Evolutionary conservation across 768 basidiomycete genomes (phyloP).

Genomic region (Suillus cothurnatus): DNA sequence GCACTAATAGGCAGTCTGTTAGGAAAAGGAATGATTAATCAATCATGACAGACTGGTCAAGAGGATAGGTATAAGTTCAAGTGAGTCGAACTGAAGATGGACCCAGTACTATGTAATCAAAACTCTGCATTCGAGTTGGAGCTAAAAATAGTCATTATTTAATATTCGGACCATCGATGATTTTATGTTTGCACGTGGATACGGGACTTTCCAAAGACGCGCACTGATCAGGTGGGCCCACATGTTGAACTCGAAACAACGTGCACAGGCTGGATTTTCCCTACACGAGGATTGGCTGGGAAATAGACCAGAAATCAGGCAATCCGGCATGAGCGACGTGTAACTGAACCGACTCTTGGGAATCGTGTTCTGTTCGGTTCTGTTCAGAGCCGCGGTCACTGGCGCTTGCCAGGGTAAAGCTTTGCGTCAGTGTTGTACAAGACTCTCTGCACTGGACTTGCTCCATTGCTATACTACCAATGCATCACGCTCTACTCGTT

Average conservation of each 20-base stretch:
- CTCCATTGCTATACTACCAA: background rate
- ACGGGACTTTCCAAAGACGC: background rate
- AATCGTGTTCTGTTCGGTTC: background rate
- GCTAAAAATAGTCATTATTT: no score
- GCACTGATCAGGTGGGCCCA: background rate
- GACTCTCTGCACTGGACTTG: background rate
- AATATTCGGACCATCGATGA: no score
- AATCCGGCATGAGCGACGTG: background rate
- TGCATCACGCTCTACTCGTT: background rate
- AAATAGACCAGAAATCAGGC: background rate
- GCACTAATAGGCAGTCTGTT: no score
- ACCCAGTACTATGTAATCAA: no score
- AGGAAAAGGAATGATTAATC: no score
- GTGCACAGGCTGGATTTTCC: background rate
- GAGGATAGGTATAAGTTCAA: no score
- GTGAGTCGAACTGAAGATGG: no score
- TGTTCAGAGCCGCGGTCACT: background rate
- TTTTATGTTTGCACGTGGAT: no score
- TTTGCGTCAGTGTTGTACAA: background rate
- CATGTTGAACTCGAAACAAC: background rate
- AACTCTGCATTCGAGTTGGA: no score
- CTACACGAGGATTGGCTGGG: background rate
- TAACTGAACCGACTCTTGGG: background rate
- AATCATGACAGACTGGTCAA: no score
- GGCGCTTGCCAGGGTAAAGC: background rate